Evolutionary conservation across 176 grass and related monocot species (phyloP).

Genomic region (Hordeum vulgare): MorexV3_pseudomolecules_assembly NC_058521.1:304400572-304401071

Average conservation of each 20-base stretch:
- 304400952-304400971: constrained; percentile 71
- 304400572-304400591: constrained; percentile 6
- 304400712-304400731: not conserved
- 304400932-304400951: constrained; percentile 45
- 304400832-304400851: not conserved
- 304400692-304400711: not conserved
- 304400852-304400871: not conserved
- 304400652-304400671: not conserved
- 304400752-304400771: not conserved
- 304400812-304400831: not conserved
- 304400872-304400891: not conserved
- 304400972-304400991: constrained; percentile 75
- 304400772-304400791: not conserved
- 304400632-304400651: constrained; percentile 9
- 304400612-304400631: not conserved
- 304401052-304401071: constrained; percentile 90
- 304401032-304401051: constrained; percentile 88
- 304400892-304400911: not conserved
- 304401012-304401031: constrained; percentile 86
- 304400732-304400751: not conserved
- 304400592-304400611: constrained; percentile 1
- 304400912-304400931: not conserved
- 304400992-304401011: constrained; percentile 85
- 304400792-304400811: not conserved
- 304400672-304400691: not conserved